Conservation (phyloP, 2,329 filamentous ascomycete genomes). For the Alternaria conjuncta region DNA sequence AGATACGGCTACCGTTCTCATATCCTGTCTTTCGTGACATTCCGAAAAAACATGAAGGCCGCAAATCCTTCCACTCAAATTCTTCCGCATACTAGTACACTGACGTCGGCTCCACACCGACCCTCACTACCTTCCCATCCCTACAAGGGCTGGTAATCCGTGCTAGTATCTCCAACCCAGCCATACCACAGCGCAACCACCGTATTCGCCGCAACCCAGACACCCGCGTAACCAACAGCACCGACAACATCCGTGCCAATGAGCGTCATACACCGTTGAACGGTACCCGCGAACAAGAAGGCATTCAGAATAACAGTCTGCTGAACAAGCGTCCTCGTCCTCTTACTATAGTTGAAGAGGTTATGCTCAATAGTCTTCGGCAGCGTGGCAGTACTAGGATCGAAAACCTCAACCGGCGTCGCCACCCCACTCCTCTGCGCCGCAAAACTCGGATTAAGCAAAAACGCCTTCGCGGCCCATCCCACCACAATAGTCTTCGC, state of each 20-base stretch:
- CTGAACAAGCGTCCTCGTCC: slow-evolving; percentile 66
- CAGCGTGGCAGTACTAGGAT: slow-evolving; percentile 70
- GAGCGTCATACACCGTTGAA: slow-evolving; percentile 72
- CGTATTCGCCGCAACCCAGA: slow-evolving; percentile 74
- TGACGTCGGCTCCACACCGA: background rate
- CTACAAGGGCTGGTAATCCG: slow-evolving; percentile 31
- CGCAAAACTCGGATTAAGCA: slow-evolving; percentile 74
- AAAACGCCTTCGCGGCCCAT: slow-evolving; percentile 73
- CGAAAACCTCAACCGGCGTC: slow-evolving; percentile 63
- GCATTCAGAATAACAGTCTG: slow-evolving; percentile 59
- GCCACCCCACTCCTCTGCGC: slow-evolving; percentile 47
- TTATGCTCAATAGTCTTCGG: slow-evolving; percentile 75
- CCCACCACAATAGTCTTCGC: slow-evolving; percentile 71
- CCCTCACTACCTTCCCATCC: background rate
- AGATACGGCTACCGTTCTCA: background rate
- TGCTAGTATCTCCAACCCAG: slow-evolving; percentile 55
- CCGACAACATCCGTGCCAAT: slow-evolving; percentile 73
- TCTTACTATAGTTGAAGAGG: slow-evolving; percentile 72
- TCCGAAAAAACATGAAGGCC: fast-evolving
- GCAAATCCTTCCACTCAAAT: too few species aligned
- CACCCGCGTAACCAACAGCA: slow-evolving; percentile 72
- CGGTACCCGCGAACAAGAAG: slow-evolving; percentile 60
- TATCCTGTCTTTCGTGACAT: background rate
- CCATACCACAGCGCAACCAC: slow-evolving; percentile 64
- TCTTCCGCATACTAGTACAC: background rate